These are phyloP conservation scores for Aspergillus homomorphus DNA, from an alignment of 495 filamentous ascomycete species.

Conservation along the genomic window DNA sequence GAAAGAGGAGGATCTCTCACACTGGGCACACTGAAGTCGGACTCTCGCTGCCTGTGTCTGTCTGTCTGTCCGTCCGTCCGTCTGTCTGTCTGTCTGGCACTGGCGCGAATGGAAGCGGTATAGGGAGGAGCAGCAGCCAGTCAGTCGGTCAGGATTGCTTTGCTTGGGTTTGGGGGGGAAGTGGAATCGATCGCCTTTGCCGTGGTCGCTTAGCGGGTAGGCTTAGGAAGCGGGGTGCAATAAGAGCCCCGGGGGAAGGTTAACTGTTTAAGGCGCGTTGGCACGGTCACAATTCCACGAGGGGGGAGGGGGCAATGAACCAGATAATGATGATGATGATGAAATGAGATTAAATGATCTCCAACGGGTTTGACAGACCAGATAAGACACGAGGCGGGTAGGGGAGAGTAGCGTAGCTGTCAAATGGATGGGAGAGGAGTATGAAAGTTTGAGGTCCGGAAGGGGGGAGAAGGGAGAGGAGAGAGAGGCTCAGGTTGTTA, in stretches of 20 bases:
- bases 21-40: too few species aligned
- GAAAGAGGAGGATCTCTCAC: conserved; percentile 14
- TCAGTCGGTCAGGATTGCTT: conserved; percentile 34
- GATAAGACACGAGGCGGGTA: background rate
- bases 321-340: background rate
- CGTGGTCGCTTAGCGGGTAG: conserved; percentile 47
- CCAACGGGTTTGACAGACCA: background rate
- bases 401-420: background rate
- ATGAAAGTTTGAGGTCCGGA: background rate
- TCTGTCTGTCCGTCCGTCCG: too few species aligned
- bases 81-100: conserved; percentile 23
- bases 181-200: conserved; percentile 37
- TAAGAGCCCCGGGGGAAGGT: conserved; percentile 16
- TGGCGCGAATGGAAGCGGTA: conserved; percentile 29
- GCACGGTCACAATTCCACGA: conserved; percentile 1
- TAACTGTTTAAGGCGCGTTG: background rate
- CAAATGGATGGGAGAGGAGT: background rate
- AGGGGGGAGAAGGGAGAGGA: conserved; percentile 1
- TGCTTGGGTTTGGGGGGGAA: too few species aligned
- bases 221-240: conserved; percentile 25
- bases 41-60: background rate
- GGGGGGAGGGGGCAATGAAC: conserved; percentile 9
- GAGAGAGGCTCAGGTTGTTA: conserved; percentile 8
- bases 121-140: conserved; percentile 22
- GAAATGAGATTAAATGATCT: background rate